These are phyloP conservation scores for Zizania palustris DNA, from an alignment of 202 grass and related monocot species.

Conservation along the genomic window DNA sequence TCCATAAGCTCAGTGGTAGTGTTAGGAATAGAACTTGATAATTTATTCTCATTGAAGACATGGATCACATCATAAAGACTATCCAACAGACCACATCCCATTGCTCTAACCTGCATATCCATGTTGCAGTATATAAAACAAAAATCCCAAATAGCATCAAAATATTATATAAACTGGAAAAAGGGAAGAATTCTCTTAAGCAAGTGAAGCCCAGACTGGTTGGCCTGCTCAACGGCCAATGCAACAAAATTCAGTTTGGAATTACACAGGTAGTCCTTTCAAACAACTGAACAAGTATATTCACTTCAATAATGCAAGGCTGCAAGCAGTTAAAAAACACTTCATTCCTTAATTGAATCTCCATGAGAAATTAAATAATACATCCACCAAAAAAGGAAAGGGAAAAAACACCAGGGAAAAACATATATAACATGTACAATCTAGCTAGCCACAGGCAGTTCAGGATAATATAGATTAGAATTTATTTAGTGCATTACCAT, in stretches of 20 bases:
- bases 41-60: slow-evolving; percentile 61
- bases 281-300: not conserved
- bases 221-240: not conserved
- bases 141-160: slow-evolving; percentile 25
- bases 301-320: not conserved
- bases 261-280: not conserved
- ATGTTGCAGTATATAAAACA: slow-evolving; percentile 37
- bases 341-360: not conserved
- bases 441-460: not conserved
- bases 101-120: slow-evolving; percentile 73
- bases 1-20: slow-evolving; percentile 73
- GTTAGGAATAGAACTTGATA: slow-evolving; percentile 45
- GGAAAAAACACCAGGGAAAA: not conserved
- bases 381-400: not conserved
- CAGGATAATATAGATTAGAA: slow-evolving; percentile 2
- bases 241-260: not conserved
- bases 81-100: slow-evolving; percentile 71
- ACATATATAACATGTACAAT: not conserved
- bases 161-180: not conserved
- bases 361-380: not conserved
- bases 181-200: slow-evolving; percentile 8
- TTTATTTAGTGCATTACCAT: not conserved
- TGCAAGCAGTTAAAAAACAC: not conserved
- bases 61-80: slow-evolving; percentile 86
- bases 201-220: not conserved